A percentile compares a stretch with the other conserved stretches of the same genome.
Evolutionary conservation across 805 yeast species (phyloP).

Genomic region (Metschnikowia orientalis): DNA sequence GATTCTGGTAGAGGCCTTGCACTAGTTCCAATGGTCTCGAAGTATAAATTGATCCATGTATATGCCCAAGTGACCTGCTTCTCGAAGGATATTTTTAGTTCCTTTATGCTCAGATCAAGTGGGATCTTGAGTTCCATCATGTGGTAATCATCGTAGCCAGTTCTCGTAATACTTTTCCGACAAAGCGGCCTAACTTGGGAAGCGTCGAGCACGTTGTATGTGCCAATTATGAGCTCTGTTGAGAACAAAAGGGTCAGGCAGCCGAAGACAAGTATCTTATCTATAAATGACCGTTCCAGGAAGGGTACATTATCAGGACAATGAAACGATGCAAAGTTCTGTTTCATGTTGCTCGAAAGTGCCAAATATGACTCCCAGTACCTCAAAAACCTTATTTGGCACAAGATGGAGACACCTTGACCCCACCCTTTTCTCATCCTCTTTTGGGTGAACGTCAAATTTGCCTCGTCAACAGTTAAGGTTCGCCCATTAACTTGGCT

Average conservation of each 20-base stretch:
- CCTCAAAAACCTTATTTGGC: constrained; percentile 63
- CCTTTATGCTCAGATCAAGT: constrained; percentile 10
- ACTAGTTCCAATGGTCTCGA: constrained; percentile 20
- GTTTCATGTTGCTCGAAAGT: constrained; percentile 3
- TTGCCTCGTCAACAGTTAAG: constrained; percentile 41
- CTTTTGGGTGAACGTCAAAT: constrained; percentile 46
- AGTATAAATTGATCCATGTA: constrained; percentile 28
- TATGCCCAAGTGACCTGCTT: constrained; percentile 17
- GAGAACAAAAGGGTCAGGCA: constrained; percentile 10
- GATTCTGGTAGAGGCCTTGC: constrained; percentile 9
- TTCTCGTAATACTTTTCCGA: constrained; percentile 3
- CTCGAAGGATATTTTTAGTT: constrained; percentile 16
- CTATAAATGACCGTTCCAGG: constrained; percentile 6
- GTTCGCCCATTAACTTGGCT: constrained; percentile 10
- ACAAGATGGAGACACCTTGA: constrained; percentile 63
- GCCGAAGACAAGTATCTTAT: constrained; percentile 11
- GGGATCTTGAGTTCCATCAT: constrained; percentile 6
- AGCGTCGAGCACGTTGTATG: constrained; percentile 11
- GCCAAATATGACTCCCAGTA: constrained; percentile 42
- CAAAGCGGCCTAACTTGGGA: constrained; percentile 3
- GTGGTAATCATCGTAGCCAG: not conserved
- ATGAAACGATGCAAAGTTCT: constrained; percentile 10
- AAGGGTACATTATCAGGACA: constrained; percentile 5
- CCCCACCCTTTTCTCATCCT: constrained; percentile 57
- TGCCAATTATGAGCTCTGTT: constrained; percentile 11